Evolutionary conservation across 306 rosid genomes (phyloP), one percentile per base, ranked within the genome.

Genomic region (Vigna hirtella): DNA sequence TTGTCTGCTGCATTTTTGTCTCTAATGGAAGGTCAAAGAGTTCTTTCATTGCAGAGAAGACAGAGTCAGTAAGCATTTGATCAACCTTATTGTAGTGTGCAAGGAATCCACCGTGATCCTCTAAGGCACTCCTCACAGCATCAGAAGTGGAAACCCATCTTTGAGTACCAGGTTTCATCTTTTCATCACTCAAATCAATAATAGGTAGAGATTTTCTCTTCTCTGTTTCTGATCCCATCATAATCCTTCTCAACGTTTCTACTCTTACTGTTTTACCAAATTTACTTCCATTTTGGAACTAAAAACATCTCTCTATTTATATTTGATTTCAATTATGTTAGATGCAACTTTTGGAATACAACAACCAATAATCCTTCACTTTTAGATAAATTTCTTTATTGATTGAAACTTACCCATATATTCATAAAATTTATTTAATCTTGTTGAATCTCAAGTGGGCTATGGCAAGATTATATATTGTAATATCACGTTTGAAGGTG

Each of bases 41-140:
- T 24, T 47, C 26, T 24, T 75, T 48, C 65, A 81, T 57, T 16
- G 63, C 48, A 32, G 80, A 56, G 47, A 67, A 67, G 9, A 74
- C 45, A 56, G 80, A 66, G 49, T 81, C 10, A 15, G 34, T 2
- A 18, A 58, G 63, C 64, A 30, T 15, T 15, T 63, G 52, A 12
- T 9, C 43, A 55, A 67, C 63, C 55, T 58, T 58, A 26, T 81
- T 32, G 2, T 63, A 67, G 36, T 20, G 80, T 38, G 76, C 84
- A 2, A 81, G 5, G 36, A 81, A 81, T 7, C 80, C 68, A n/a
- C 84, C 84, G 3, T 74, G 80, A 45, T 72, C 66, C 57, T 74
- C 80, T 3, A 81, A 18, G 2, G 84, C 84, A 45, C 14, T 38
- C 24, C 80, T 61, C 56, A 81, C 76, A 22, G 16, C 63, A 18